Percentiles rank a stretch among this genome's conserved stretches.
Evolutionary conservation across 495 filamentous ascomycete genomes (phyloP).

Genomic region (Tuber brumale): DNA sequence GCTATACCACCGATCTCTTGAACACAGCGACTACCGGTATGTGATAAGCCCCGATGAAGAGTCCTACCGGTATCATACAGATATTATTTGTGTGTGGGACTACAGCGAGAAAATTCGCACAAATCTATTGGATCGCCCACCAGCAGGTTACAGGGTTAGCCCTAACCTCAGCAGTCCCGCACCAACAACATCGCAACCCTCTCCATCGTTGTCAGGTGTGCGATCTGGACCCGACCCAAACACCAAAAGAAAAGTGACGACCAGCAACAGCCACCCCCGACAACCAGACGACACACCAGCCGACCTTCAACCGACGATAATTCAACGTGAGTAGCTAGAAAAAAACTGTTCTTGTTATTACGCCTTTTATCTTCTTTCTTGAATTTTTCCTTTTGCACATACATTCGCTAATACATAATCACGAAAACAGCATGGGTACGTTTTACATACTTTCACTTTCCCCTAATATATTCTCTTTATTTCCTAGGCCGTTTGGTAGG

Average conservation of each 20-base stretch:
- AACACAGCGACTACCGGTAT: no score
- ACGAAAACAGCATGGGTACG: conserved; percentile 51
- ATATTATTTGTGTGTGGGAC: no score
- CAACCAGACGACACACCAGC: conserved; percentile 38
- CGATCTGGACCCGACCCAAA: conserved; percentile 15
- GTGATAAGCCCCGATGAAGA: neutral
- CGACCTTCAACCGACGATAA: conserved; percentile 37
- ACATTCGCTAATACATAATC: conserved; percentile 20
- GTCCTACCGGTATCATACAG: neutral
- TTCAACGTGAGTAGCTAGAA: conserved; percentile 38
- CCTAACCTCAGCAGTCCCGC: conserved; percentile 32
- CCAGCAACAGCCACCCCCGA: conserved; percentile 39
- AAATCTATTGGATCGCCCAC: neutral
- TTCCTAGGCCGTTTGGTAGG: conserved; percentile 11
- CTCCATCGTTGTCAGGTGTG: conserved; percentile 16
- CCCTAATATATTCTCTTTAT: conserved; percentile 43
- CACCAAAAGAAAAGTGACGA: conserved; percentile 35
- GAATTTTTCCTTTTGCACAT: conserved; percentile 6
- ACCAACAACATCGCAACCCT: conserved; percentile 30
- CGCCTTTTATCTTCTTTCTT: neutral
- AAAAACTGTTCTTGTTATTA: neutral
- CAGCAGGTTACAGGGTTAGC: conserved; percentile 21
- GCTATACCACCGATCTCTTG: no score
- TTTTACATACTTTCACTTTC: conserved; percentile 42
- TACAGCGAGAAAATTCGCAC: neutral